Base-by-base conservation (phyloP, 1,139 yeast genomes). In the Meyerozyma elateridarum region DNA sequence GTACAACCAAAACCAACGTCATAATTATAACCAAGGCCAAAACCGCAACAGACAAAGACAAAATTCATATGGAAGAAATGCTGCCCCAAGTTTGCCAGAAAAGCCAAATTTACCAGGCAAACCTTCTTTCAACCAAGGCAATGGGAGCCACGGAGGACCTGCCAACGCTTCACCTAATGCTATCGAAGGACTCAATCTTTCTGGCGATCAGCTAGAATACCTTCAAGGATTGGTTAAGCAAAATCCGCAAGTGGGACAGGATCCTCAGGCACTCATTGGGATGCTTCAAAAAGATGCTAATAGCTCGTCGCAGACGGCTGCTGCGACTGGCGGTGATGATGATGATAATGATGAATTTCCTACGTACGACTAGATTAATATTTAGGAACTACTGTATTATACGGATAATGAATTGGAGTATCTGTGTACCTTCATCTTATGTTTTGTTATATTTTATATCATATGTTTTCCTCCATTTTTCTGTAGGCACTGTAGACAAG, bases 231-330 rank as follows among this genome's bases (percentile, higher is more conserved):
- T 50, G 9, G 49, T 48, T 8, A 47, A 48, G 20, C 44, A 52
- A 20, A 51, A 53, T 36, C 57, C 57, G 4, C 52, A 49, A 18
- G 50, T 41, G 15, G 50, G 49, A 34, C 40, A 41, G 17, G 43
- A 51, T 29, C 53, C 56, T 2, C 49, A 41, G 31, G 52, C 46
- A 4, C 37, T 53, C 22, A 36, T 48, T 29, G 38, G 38, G 22
- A 33, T 51, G 31, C 39, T 52, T 25, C 49, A 48, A 30, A 44
- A 45, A 21, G 28, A 40, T 32, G 38, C 34, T 28, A 22, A 26
- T 31, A 17, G 17, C 20, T 29, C 28, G 13, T 16, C 22, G 12
- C 22, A 20, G 6, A 15, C 18, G 3, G 26, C 19, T 3, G 22
- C 17, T 12, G 26, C 13, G 6, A 6, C 12, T 8, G 15, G 24